A percentile compares a stretch with the other conserved stretches of the same genome.
phyloP scores from a whole-genome alignment of 306 rosid genomes.

The Lathyrus sativus region DNA sequence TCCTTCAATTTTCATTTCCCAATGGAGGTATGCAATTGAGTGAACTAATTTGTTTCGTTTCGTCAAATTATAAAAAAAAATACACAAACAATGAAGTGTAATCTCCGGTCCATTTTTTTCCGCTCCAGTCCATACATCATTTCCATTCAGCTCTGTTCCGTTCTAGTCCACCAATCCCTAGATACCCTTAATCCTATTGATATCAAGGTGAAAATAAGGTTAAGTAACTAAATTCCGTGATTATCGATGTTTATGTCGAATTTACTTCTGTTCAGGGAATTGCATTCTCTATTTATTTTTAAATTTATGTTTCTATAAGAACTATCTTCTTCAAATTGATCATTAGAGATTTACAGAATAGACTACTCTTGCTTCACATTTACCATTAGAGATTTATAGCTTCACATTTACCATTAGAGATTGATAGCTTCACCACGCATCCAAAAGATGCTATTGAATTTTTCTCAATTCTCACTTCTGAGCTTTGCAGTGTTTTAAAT shows the following conservation, averaged over 20 bases:
- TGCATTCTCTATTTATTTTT: conserved; percentile 18
- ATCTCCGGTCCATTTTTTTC: too few relatives aligned
- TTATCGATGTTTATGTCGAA: not conserved
- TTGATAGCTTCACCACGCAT: conserved; percentile 2
- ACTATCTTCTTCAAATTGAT: conserved; percentile 10
- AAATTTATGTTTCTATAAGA: not conserved
- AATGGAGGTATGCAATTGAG: too few relatives aligned
- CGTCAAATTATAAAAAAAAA: too few relatives aligned
- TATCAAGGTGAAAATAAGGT: not conserved
- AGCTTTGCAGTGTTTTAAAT: not conserved
- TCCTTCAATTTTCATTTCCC: too few relatives aligned
- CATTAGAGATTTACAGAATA: too few relatives aligned
- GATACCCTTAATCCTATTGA: not conserved
- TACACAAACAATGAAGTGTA: too few relatives aligned
- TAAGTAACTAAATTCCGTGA: not conserved
- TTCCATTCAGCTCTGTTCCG: too few relatives aligned
- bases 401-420: too few relatives aligned
- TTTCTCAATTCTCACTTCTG: conserved; percentile 6
- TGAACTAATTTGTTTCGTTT: too few relatives aligned
- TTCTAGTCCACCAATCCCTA: too few relatives aligned
- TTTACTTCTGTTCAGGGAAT: conserved; percentile 18
- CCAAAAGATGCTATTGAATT: conserved; percentile 10
- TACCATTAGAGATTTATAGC: not conserved
- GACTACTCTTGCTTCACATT: conserved; percentile 23
- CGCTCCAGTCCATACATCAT: too few relatives aligned